These are phyloP conservation scores for Stachybotrys echinatus DNA, from an alignment of 2,329 filamentous ascomycete species.

Conservation along the genomic window DNA sequence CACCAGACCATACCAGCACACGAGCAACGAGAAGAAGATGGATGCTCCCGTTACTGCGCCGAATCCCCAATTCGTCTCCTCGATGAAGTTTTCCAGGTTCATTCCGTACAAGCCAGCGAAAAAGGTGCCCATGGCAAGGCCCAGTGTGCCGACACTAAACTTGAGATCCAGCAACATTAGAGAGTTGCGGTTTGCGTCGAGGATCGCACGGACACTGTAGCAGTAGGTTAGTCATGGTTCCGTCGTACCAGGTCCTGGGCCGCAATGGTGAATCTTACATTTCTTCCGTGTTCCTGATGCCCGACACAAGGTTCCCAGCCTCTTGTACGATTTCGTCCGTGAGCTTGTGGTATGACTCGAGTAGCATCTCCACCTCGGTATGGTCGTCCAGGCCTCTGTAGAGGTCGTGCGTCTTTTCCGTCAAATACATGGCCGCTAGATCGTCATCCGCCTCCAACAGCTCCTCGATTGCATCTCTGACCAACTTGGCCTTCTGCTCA, in stretches of 20 bases:
- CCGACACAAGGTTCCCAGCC: slow-evolving; percentile 85
- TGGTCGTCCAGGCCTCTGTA: slow-evolving; percentile 77
- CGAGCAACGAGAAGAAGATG: slow-evolving; percentile 65
- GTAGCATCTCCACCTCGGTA: slow-evolving; percentile 91
- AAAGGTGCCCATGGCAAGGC: slow-evolving; percentile 91
- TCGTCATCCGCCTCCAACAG: slow-evolving; percentile 95
- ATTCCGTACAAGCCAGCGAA: slow-evolving; percentile 98
- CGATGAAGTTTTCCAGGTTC: slow-evolving; percentile 98
- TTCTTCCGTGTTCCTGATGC: slow-evolving; percentile 96
- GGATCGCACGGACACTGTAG: slow-evolving; percentile 81
- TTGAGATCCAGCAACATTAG: slow-evolving; percentile 97
- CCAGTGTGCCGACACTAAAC: slow-evolving; percentile 90
- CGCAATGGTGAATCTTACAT: slow-evolving; percentile 57
- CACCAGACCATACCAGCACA: slow-evolving; percentile 77
- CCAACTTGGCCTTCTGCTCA: slow-evolving; percentile 91
- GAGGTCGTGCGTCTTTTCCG: slow-evolving; percentile 74
- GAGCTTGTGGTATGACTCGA: slow-evolving; percentile 97
- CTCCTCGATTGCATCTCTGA: slow-evolving; percentile 92
- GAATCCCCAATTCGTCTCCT: slow-evolving; percentile 88
- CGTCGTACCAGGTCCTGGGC: not conserved
- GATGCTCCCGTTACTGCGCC: slow-evolving; percentile 67
- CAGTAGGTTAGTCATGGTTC: not conserved
- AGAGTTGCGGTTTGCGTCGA: slow-evolving; percentile 95
- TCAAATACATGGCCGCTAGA: slow-evolving; percentile 89
- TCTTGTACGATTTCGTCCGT: slow-evolving; percentile 98